Conservation (phyloP, 1,284 basidiomycete genomes). For the Bondarzewia mesenterica region DNA sequence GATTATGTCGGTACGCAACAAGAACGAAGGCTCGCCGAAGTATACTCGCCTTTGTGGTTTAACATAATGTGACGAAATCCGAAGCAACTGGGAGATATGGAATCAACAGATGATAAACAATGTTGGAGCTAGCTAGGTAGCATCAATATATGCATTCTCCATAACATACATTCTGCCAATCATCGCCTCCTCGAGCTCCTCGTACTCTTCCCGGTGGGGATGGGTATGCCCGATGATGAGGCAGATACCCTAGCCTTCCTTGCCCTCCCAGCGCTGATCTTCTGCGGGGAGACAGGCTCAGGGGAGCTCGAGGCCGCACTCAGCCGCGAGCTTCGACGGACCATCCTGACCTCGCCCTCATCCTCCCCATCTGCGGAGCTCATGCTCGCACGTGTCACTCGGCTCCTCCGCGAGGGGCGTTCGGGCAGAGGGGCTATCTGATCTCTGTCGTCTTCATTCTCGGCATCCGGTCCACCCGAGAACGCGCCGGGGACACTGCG, state of each 20-base stretch:
- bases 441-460: conserved; percentile 37
- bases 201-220: too few relatives aligned
- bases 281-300: conserved; percentile 11
- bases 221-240: conserved; percentile 2
- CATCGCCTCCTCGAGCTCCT: neutral
- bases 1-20: too few relatives aligned
- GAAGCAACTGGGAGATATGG: too few relatives aligned
- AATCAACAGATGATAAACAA: neutral
- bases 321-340: conserved; percentile 13
- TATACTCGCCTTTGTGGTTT: too few relatives aligned
- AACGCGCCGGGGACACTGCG: conserved; percentile 50
- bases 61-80: too few relatives aligned
- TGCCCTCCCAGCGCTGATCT: conserved; percentile 7
- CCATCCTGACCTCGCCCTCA: neutral
- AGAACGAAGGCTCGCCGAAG: too few relatives aligned
- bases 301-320: conserved; percentile 13
- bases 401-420: conserved; percentile 19
- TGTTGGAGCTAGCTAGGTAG: neutral
- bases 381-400: conserved; percentile 13
- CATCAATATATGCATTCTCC: neutral
- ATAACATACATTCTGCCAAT: neutral
- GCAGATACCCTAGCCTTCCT: conserved; percentile 6
- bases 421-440: conserved; percentile 42
- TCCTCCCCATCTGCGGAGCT: conserved; percentile 12
- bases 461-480: conserved; percentile 37